Conservation (phyloP, 331 rosid genomes). For the Telfairia occidentalis region DNA sequence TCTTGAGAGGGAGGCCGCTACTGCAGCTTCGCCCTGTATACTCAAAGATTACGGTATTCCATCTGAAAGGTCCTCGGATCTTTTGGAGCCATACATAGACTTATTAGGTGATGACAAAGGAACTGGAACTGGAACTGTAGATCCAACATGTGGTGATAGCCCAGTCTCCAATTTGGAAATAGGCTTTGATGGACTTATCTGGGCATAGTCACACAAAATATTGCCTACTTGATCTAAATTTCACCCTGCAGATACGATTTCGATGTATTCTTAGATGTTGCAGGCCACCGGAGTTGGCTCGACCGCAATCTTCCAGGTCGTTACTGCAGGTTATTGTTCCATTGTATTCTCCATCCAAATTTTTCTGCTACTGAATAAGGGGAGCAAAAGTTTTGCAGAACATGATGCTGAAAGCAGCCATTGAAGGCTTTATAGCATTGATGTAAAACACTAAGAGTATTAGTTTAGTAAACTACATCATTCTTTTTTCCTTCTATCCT, state of each 20-base stretch:
- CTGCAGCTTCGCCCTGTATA: constrained; percentile 51
- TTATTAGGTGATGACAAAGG: constrained; percentile 26
- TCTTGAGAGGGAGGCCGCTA: constrained; percentile 61
- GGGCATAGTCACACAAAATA: constrained; percentile 31
- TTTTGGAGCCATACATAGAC: constrained; percentile 56
- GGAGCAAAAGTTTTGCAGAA: constrained; percentile 1
- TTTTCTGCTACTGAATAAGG: neutral
- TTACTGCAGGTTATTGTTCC: neutral
- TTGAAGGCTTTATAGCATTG: neutral
- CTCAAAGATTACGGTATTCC: constrained; percentile 82
- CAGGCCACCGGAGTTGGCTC: constrained; percentile 5
- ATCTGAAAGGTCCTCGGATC: constrained; percentile 71
- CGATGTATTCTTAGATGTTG: neutral
- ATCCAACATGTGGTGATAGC: constrained; percentile 39
- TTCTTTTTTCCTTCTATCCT: neutral
- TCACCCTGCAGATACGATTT: neutral
- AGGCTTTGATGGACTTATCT: constrained; percentile 60
- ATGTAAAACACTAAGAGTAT: neutral
- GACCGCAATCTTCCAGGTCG: too few relatives aligned
- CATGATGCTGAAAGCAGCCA: neutral
- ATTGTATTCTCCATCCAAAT: neutral
- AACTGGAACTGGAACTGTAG: constrained; percentile 28
- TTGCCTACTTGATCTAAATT: neutral
- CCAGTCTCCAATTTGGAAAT: constrained; percentile 71
- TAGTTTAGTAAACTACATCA: neutral